Evolutionary conservation across 805 yeast genomes (phyloP).

Genomic region (Sugiyamaella chiloensis): DNA sequence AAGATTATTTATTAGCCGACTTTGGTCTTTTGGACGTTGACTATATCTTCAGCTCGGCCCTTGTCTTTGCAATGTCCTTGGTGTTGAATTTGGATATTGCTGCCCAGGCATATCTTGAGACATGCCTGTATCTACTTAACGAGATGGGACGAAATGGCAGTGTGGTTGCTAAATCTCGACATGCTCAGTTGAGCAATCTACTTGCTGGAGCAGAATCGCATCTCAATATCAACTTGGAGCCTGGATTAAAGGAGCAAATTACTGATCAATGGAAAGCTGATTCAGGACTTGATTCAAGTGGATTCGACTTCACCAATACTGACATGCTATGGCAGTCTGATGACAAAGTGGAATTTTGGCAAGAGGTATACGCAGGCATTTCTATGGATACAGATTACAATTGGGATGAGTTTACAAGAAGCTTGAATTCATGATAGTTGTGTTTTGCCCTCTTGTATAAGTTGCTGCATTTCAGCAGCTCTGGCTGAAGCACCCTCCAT

Average conservation of each 20-base stretch:
- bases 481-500: not conserved
- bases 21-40: not conserved
- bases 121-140: not conserved
- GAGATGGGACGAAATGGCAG: not conserved
- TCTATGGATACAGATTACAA: not conserved
- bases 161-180: not conserved
- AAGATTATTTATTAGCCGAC: not conserved
- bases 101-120: not conserved
- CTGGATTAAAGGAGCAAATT: not conserved
- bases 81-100: not conserved
- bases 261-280: not conserved
- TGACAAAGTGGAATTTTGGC: not conserved
- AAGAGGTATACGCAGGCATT: not conserved
- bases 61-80: not conserved
- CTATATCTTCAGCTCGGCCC: not conserved
- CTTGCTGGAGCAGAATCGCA: not conserved
- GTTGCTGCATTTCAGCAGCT: not conserved
- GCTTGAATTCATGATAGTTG: not conserved
- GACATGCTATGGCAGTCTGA: not conserved
- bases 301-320: not conserved
- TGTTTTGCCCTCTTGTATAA: not conserved
- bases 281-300: not conserved
- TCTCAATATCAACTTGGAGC: not conserved
- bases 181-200: slow-evolving; percentile 1
- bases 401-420: not conserved